Percentiles rank a stretch among this genome's conserved stretches.
These are phyloP conservation scores for Cyberlindnera mycetangii DNA, from an alignment of 805 yeast genomes.

Conservation along the genomic window DNA sequence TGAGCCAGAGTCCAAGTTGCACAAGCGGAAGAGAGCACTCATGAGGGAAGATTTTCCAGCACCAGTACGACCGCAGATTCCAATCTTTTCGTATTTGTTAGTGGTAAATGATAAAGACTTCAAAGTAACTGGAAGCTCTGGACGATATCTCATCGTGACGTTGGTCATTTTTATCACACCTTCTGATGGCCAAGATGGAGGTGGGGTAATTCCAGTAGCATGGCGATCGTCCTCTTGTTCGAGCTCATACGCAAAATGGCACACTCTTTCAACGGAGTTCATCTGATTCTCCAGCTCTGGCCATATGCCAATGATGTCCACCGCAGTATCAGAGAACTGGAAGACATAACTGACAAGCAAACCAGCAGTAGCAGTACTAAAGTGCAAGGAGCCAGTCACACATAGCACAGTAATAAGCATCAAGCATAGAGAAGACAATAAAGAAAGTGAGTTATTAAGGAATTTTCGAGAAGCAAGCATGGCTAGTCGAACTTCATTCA, in stretches of 20 bases:
- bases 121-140: constrained; percentile 60
- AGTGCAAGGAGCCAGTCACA: constrained; percentile 52
- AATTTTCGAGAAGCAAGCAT: constrained; percentile 66
- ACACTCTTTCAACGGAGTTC: constrained; percentile 71
- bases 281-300: constrained; percentile 71
- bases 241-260: constrained; percentile 59
- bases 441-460: constrained; percentile 57
- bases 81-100: constrained; percentile 52
- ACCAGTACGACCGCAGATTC: constrained; percentile 66
- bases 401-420: constrained; percentile 56
- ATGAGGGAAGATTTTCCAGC: constrained; percentile 64
- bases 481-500: constrained; percentile 64
- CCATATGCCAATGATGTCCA: constrained; percentile 42
- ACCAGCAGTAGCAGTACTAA: constrained; percentile 63
- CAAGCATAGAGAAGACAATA: constrained; percentile 45
- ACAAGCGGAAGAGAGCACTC: constrained; percentile 56
- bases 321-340: constrained; percentile 37
- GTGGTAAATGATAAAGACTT: constrained; percentile 47
- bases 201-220: constrained; percentile 31
- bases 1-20: constrained; percentile 56
- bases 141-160: constrained; percentile 59
- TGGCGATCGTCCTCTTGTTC: constrained; percentile 63
- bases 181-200: constrained; percentile 18
- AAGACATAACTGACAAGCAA: constrained; percentile 60
- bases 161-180: constrained; percentile 46